Conservation (phyloP, 805 yeast genomes). For the Pichia paraexigua region DNA sequence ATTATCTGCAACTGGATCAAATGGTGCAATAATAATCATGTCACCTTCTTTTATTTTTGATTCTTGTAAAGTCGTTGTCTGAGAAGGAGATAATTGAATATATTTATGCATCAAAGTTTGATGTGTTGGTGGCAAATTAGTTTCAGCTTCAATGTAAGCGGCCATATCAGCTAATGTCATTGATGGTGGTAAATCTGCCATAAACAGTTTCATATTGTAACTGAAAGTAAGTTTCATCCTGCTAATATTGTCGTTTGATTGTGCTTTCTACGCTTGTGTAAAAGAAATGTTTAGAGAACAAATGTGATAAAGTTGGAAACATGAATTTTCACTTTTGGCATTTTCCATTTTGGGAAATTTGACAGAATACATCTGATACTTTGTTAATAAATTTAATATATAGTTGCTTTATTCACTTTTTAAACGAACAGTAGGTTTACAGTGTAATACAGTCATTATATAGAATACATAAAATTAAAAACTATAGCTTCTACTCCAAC, state of each 20-base stretch:
- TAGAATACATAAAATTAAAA: neutral
- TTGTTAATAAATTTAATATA: no score
- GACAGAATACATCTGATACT: neutral
- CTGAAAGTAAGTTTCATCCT: conserved; percentile 5
- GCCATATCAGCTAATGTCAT: conserved; percentile 10
- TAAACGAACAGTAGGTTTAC: neutral
- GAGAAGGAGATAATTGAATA: conserved; percentile 4
- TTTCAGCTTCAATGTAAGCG: conserved; percentile 8
- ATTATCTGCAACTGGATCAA: conserved; percentile 23
- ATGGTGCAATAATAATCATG: conserved; percentile 2
- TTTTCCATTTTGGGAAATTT: conserved; percentile 2
- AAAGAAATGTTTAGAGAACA: neutral
- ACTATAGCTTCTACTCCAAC: conserved; percentile 13
- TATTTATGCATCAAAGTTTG: conserved; percentile 7
- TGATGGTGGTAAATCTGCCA: conserved; percentile 9
- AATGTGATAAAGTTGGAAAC: neutral
- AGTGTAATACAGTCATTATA: neutral
- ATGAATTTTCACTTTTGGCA: conserved; percentile 1
- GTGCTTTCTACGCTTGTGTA: neutral
- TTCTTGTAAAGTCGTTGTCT: conserved; percentile 3
- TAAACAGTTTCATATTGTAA: neutral
- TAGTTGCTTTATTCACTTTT: neutral
- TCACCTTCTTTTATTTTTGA: conserved; percentile 4
- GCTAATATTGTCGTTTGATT: neutral
- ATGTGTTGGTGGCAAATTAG: conserved; percentile 8